phyloP scores from a whole-genome alignment of 495 filamentous ascomycete species.

The Hyaloscypha hepaticicola region DNA sequence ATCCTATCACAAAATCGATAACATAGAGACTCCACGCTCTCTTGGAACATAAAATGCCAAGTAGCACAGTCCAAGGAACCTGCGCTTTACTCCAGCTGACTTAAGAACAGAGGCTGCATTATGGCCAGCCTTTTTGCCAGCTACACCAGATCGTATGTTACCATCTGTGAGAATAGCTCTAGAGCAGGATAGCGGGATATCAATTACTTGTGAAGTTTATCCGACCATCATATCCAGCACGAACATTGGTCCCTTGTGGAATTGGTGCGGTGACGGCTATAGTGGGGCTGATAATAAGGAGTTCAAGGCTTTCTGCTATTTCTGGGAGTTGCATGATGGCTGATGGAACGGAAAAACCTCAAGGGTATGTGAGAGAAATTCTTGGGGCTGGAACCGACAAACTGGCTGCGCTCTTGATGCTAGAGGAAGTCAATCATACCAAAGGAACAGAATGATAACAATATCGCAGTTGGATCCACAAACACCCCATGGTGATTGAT shows the following conservation, averaged over 20 bases:
- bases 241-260: slow-evolving; percentile 11
- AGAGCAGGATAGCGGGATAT: neutral
- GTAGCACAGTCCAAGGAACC: neutral
- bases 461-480: neutral
- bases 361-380: neutral
- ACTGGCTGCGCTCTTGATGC: neutral
- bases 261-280: neutral
- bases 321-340: slow-evolving; percentile 1
- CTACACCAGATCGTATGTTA: slow-evolving; percentile 11
- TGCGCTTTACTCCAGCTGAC: slow-evolving; percentile 18
- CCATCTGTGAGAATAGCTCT: slow-evolving; percentile 13
- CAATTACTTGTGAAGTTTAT: neutral
- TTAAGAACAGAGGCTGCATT: slow-evolving; percentile 14
- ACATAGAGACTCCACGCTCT: too few species aligned
- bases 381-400: neutral
- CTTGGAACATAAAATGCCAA: too few species aligned
- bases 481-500: neutral
- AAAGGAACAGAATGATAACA: neutral
- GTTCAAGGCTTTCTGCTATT: neutral
- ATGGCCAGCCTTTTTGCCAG: slow-evolving; percentile 15
- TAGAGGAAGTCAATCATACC: neutral
- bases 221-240: slow-evolving; percentile 12
- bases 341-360: neutral
- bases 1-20: too few species aligned
- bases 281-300: slow-evolving; percentile 7